Percentiles rank a stretch among this genome's conserved stretches.
Conservation (phyloP, 2,329 filamentous ascomycete species). For the Penicillium sp. region DNA sequence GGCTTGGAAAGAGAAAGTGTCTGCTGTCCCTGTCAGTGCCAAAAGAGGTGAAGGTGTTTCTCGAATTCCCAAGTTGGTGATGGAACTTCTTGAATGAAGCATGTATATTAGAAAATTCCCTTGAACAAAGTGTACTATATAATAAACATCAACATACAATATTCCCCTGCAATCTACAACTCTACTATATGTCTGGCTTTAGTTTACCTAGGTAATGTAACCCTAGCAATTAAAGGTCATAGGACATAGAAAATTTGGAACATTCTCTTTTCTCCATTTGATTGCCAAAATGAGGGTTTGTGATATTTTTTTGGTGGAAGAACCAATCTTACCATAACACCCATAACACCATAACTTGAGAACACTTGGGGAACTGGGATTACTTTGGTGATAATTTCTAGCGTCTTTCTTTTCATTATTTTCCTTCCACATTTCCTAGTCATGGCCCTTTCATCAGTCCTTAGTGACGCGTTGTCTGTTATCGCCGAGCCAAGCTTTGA, state of each 20-base stretch:
- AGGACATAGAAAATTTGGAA: background rate
- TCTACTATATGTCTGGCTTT: background rate
- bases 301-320: background rate
- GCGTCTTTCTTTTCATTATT: background rate
- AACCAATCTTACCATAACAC: background rate
- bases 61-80: slow-evolving; percentile 42
- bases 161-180: background rate
- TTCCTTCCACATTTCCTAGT: background rate
- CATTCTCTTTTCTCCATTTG: background rate
- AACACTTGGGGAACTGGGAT: background rate
- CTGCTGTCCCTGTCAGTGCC: slow-evolving; percentile 81
- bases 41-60: slow-evolving; percentile 83
- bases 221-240: background rate
- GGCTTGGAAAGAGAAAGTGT: slow-evolving; percentile 58
- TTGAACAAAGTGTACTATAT: slow-evolving; percentile 12
- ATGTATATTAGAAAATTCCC: slow-evolving; percentile 14
- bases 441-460: slow-evolving; percentile 25
- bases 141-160: background rate
- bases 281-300: background rate
- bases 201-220: background rate
- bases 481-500: slow-evolving; percentile 28
- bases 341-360: background rate
- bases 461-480: slow-evolving; percentile 26
- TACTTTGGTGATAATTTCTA: background rate
- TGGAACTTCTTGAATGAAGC: slow-evolving; percentile 40